Conservation (phyloP, 176 grass and related monocot genomes). For the Oryza punctata region DNA sequence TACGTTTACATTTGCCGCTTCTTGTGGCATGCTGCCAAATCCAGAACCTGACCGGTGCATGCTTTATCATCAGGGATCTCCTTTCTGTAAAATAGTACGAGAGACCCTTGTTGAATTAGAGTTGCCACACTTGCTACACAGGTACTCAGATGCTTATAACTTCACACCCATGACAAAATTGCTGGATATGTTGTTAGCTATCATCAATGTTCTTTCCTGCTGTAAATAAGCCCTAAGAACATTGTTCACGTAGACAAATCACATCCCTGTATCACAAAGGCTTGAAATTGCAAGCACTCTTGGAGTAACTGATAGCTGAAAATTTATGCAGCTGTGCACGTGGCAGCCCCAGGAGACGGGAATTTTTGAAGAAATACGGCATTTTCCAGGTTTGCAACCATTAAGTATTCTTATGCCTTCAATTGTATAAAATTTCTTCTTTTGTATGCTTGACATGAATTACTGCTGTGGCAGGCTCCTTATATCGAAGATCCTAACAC, state of each 20-base stretch:
- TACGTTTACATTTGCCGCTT: neutral
- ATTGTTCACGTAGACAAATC: neutral
- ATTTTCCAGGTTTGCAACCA: slow-evolving; percentile 64
- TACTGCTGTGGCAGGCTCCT: slow-evolving; percentile 54
- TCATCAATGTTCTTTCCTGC: neutral
- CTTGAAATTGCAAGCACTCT: neutral
- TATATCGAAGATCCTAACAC: slow-evolving; percentile 96
- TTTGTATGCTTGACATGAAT: slow-evolving; percentile 1
- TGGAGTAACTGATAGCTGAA: slow-evolving; percentile 17
- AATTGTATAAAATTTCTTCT: neutral
- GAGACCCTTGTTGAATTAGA: slow-evolving; percentile 92
- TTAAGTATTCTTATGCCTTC: neutral
- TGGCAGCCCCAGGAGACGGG: slow-evolving; percentile 73
- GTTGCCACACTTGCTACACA: slow-evolving; percentile 83
- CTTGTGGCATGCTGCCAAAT: neutral
- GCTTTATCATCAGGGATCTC: slow-evolving; percentile 61
- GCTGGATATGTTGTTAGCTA: neutral
- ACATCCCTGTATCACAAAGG: neutral
- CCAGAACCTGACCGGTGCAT: slow-evolving; percentile 11
- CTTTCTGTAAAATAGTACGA: slow-evolving; percentile 88
- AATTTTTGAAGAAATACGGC: slow-evolving; percentile 73
- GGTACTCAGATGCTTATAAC: slow-evolving; percentile 43
- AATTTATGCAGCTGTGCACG: slow-evolving; percentile 59
- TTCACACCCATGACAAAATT: slow-evolving; percentile 2
- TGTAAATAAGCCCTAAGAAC: neutral